phyloP scores from a whole-genome alignment of 2,329 filamentous ascomycete genomes.

The Fusarium hainanense region DNA sequence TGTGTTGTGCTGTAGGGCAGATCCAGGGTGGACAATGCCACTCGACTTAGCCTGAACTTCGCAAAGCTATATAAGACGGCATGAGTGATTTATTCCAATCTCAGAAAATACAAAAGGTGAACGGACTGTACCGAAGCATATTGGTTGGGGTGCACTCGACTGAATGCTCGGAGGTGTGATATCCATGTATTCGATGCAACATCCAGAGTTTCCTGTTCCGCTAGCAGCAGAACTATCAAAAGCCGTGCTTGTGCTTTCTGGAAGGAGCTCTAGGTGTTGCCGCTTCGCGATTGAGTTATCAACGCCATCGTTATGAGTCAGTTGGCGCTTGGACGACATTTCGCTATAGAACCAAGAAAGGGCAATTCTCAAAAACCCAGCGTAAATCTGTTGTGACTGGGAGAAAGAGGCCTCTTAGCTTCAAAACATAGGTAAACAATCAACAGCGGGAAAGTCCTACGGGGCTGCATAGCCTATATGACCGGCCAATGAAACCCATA shows the following conservation, averaged over 20 bases:
- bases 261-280: background rate
- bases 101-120: accelerated
- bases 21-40: accelerated
- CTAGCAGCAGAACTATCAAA: background rate
- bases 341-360: background rate
- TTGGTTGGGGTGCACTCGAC: accelerated
- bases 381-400: background rate
- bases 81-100: background rate
- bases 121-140: background rate
- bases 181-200: background rate
- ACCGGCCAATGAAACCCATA: background rate
- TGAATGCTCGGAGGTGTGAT: accelerated
- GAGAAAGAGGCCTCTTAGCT: background rate
- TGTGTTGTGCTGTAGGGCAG: accelerated
- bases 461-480: background rate
- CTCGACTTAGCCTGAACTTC: background rate
- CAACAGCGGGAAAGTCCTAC: background rate
- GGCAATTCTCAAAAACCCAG: no score
- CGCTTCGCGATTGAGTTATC: background rate
- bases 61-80: background rate
- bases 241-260: background rate
- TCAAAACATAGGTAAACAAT: background rate
- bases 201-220: background rate
- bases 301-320: background rate
- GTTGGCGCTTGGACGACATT: background rate